Conservation (phyloP, 2,329 filamentous ascomycete genomes). For the Diaporthe aspalathi region DNA sequence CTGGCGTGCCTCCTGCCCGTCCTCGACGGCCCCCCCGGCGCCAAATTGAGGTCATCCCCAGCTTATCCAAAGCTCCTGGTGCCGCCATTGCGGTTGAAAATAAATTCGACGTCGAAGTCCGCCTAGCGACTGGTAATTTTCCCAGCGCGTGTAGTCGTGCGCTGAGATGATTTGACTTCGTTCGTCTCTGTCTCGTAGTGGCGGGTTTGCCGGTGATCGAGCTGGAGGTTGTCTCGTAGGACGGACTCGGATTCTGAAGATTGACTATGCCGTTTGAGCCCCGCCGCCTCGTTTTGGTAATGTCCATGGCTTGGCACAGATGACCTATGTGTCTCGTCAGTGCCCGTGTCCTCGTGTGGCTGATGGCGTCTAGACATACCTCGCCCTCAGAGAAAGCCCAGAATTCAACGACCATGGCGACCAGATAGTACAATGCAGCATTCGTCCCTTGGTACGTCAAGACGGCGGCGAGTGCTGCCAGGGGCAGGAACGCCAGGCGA, state of each 20-base stretch:
- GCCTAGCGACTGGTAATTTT: not conserved
- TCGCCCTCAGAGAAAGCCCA: conserved; percentile 98
- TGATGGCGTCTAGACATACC: conserved; percentile 65
- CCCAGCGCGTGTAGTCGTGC: not conserved
- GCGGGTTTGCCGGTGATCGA: conserved; percentile 1
- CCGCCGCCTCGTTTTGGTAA: conserved; percentile 66
- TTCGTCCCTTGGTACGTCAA: conserved; percentile 95
- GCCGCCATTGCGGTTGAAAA: conserved; percentile 7
- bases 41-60: not conserved
- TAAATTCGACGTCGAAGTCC: not conserved
- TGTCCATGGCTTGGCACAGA: conserved; percentile 78
- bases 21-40: not conserved
- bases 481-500: conserved; percentile 83
- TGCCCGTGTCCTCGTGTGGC: not conserved
- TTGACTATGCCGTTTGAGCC: conserved; percentile 27
- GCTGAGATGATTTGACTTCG: not conserved
- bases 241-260: conserved; percentile 1
- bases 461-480: conserved; percentile 78
- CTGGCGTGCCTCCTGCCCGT: conserved; percentile 1
- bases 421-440: conserved; percentile 88
- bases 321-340: conserved; percentile 59
- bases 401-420: conserved; percentile 89
- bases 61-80: conserved; percentile 9
- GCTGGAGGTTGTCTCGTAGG: not conserved
- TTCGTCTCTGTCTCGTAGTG: not conserved